Percentiles rank a stretch among this genome's conserved stretches.
These are phyloP conservation scores for Thuja plicata DNA, from an alignment of 83 land plant genomes.

Conservation along the genomic window DNA sequence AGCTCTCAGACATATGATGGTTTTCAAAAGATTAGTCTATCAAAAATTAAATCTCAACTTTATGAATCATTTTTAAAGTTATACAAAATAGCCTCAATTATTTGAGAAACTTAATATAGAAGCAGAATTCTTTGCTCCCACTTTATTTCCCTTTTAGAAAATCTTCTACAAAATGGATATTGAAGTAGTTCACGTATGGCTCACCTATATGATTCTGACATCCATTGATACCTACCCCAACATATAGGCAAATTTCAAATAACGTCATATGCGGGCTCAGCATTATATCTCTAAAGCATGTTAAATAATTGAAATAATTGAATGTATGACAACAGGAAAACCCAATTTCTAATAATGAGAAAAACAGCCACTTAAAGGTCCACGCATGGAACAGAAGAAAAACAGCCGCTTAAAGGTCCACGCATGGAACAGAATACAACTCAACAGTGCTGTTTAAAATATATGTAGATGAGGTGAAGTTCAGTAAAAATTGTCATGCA, in stretches of 20 bases:
- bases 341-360: not conserved
- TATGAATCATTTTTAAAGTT: not conserved
- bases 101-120: not conserved
- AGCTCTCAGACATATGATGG: not conserved
- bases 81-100: not conserved
- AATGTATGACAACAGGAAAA: not conserved
- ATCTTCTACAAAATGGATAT: not conserved
- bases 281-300: not conserved
- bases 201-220: not conserved
- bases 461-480: not conserved
- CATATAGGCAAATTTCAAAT: not conserved
- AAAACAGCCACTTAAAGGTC: not conserved
- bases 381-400: not conserved
- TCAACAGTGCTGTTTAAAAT: not conserved
- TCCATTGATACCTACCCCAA: not conserved
- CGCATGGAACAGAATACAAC: not conserved
- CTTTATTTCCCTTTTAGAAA: not conserved
- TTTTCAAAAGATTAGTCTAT: not conserved
- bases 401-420: not conserved
- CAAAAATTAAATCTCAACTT: not conserved
- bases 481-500: not conserved
- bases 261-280: not conserved
- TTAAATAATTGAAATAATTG: not conserved
- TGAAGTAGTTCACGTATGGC: not conserved
- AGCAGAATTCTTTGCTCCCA: not conserved